Conservation (phyloP, 768 basidiomycete genomes). For the Amanita muscaria region DNA sequence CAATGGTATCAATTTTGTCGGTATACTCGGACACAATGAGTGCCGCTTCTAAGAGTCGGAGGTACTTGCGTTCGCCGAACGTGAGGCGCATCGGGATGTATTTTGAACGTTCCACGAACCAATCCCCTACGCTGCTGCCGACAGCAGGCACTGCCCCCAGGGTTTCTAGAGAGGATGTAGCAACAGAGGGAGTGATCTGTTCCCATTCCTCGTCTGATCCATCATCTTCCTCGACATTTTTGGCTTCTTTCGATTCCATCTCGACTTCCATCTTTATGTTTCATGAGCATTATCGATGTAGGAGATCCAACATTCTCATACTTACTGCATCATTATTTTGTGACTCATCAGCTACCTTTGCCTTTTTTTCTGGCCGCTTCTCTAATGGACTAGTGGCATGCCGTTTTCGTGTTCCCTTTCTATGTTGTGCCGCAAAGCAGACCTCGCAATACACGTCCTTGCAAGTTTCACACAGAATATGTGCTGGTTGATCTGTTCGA, state of each 20-base stretch:
- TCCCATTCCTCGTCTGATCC: slow-evolving; percentile 38
- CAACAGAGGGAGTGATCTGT: slow-evolving; percentile 21
- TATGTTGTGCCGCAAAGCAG: slow-evolving; percentile 77
- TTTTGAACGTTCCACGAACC: slow-evolving; percentile 78
- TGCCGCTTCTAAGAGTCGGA: slow-evolving; percentile 79
- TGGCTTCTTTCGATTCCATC: slow-evolving; percentile 25
- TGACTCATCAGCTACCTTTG: slow-evolving; percentile 14
- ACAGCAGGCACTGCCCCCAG: slow-evolving; percentile 50
- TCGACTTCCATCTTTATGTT: slow-evolving; percentile 39
- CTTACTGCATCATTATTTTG: slow-evolving; percentile 23
- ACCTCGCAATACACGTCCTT: slow-evolving; percentile 73
- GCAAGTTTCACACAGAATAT: slow-evolving; percentile 65
- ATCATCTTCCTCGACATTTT: slow-evolving; percentile 16
- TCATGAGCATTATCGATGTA: neutral
- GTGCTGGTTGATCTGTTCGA: slow-evolving; percentile 69
- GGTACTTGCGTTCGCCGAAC: slow-evolving; percentile 69
- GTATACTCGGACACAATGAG: slow-evolving; percentile 83
- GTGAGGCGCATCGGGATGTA: slow-evolving; percentile 76
- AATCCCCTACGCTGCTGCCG: slow-evolving; percentile 64
- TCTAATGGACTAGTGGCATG: slow-evolving; percentile 47
- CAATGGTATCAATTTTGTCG: slow-evolving; percentile 80
- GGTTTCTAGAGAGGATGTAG: slow-evolving; percentile 23
- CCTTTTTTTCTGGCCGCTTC: slow-evolving; percentile 18
- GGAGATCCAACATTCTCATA: slow-evolving; percentile 10
- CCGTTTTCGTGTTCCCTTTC: slow-evolving; percentile 68